phyloP scores from a whole-genome alignment of 768 basidiomycete species.

The Leucosporidium scottii region DNA sequence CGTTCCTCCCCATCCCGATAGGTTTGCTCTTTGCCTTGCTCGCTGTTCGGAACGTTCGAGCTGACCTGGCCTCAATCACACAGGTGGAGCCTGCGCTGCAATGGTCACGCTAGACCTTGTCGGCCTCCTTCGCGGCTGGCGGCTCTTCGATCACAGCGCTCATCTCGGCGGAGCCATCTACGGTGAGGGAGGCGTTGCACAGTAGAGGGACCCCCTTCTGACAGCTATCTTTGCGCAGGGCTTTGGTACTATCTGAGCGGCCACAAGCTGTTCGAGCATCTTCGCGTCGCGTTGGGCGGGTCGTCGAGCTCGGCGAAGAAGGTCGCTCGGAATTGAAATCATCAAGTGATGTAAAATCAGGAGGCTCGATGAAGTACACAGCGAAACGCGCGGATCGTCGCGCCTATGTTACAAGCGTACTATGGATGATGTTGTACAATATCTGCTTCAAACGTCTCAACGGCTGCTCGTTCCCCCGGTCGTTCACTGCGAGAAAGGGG shows the following conservation, averaged over 20 bases:
- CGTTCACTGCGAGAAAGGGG: no score
- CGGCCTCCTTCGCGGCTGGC: constrained; percentile 26
- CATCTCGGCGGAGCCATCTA: constrained; percentile 18
- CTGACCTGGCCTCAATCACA: constrained; percentile 28
- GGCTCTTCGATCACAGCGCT: constrained; percentile 31
- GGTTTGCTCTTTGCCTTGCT: constrained; percentile 6
- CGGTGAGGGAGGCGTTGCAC: background rate
- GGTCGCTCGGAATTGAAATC: no score
- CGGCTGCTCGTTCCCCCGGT: no score
- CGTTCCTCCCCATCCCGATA: constrained; percentile 31
- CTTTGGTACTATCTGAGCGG: background rate
- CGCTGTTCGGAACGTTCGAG: constrained; percentile 28
- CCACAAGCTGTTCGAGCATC: constrained; percentile 5
- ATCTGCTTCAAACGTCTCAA: no score
- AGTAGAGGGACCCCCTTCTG: no score
- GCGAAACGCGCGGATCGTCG: no score
- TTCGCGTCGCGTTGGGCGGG: background rate
- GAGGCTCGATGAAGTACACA: no score
- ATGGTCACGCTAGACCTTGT: constrained; percentile 24
- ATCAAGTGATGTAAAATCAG: no score
- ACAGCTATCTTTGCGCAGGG: no score
- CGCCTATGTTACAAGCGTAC: no score
- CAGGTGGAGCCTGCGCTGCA: constrained; percentile 7
- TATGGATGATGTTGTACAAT: no score
- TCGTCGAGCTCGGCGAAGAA: no score